Base-by-base conservation (phyloP, 805 yeast species). In the Peterozyma xylosa region DNA sequence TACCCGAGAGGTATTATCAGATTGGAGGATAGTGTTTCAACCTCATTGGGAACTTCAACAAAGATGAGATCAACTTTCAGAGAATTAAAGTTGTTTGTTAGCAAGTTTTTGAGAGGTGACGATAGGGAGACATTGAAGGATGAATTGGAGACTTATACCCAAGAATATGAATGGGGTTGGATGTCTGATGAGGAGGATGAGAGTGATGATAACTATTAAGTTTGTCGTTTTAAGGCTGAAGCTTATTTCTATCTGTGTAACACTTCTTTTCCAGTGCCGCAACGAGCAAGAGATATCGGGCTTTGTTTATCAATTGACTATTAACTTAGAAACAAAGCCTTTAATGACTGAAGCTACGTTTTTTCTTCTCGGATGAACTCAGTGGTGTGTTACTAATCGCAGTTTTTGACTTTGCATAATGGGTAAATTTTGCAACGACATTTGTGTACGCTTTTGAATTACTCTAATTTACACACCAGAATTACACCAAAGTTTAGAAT, bases 91-190 rank as follows among this genome's bases (percentile, higher is more conserved):
- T 47, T 51, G 11, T 41, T 54, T 7, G 61, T 63, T 5, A 45
- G 52, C 1, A 54, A 52, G 36, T 52, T 43, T 35, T 55, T 65
- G 38, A 47, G 57, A 17, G 57, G 64, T 11, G 83, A 77, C 47
- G 83, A 77, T 33, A 63, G 78, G 47, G 78, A 72, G 36, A 82
- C 76, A 36, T 53, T 78, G 41, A 64, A 72, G 11, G 80, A 80
- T 37, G 68, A 68, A 17, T 49, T 80, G 9, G 71, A 68, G 2
- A 56, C 59, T 2, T 42, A 75, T 36, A 68, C 72, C 1, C 58
- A 62, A 3, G 73, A 68, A 42, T 80, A 78, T 50, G 75, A 73
- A 37, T 58, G 60, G 46, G 84, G 83, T 0, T 77, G 72, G 57
- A 66, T 68, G 41, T 70, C 66, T 39, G 74, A 71, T 50, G 72